These are phyloP conservation scores for Leishmania tropica DNA, from an alignment of 208 protist species.

Conservation along the genomic window DNA sequence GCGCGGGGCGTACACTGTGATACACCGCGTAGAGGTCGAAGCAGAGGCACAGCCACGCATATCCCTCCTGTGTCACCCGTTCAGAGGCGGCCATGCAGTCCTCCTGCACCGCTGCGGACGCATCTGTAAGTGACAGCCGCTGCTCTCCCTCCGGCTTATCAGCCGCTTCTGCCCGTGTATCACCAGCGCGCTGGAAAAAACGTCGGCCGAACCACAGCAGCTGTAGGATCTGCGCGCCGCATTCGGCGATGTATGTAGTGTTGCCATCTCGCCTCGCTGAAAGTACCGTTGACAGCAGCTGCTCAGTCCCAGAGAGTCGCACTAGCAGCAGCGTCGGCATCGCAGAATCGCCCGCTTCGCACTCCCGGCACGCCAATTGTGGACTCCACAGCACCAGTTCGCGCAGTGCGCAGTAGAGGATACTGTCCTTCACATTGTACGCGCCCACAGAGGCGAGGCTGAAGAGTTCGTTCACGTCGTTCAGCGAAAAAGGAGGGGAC, in stretches of 20 bases:
- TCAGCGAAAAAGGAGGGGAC: not conserved
- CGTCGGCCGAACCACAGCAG: slow-evolving; percentile 10
- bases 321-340: not conserved
- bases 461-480: not conserved
- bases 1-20: not conserved
- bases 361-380: no score
- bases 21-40: slow-evolving; percentile 33
- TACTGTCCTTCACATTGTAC: not conserved
- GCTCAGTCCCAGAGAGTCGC: slow-evolving; percentile 1
- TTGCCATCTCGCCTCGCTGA: not conserved
- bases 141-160: not conserved
- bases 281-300: not conserved
- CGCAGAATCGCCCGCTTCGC: not conserved
- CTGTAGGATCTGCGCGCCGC: not conserved
- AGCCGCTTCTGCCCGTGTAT: not conserved
- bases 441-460: not conserved
- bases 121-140: not conserved
- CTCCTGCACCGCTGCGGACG: slow-evolving; percentile 2
- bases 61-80: slow-evolving; percentile 13
- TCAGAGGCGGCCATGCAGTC: slow-evolving; percentile 17
- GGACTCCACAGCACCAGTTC: slow-evolving; percentile 4
- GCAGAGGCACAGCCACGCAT: slow-evolving; percentile 20
- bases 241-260: not conserved
- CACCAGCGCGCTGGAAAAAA: slow-evolving; percentile 2
- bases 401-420: not conserved